Percentiles rank a stretch among this genome's conserved stretches.
Conservation (phyloP, 495 filamentous ascomycete genomes). For the Aspergillus homomorphus region DNA sequence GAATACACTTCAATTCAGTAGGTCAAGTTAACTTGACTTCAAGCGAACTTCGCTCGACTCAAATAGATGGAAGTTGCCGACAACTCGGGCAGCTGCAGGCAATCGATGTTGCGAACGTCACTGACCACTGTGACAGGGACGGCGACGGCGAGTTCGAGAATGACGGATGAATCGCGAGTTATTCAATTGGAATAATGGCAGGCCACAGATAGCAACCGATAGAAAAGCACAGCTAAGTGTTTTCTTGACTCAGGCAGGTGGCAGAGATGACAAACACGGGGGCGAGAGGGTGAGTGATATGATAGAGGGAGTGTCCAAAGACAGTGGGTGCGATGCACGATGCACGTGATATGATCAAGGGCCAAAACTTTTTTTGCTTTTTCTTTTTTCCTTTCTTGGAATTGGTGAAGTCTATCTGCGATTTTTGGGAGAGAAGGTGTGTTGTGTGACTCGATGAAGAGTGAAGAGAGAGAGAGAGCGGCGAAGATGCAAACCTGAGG, state of each 20-base stretch:
- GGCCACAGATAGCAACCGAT: constrained; percentile 14
- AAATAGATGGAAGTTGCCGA: too few relatives aligned
- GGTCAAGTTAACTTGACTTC: too few relatives aligned
- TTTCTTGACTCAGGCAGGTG: constrained; percentile 25
- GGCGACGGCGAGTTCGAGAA: constrained; percentile 9
- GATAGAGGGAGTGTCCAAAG: constrained; percentile 15
- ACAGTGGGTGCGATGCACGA: constrained; percentile 24
- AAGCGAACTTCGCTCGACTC: too few relatives aligned
- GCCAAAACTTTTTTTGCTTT: constrained; percentile 19
- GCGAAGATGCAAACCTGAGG: constrained; percentile 24
- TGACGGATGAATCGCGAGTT: constrained; percentile 14
- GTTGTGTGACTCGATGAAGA: not conserved
- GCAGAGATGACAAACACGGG: constrained; percentile 10
- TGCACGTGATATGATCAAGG: constrained; percentile 19
- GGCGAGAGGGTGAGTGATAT: constrained; percentile 13
- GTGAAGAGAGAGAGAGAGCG: constrained; percentile 26
- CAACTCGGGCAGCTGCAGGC: too few relatives aligned
- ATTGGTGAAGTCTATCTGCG: constrained; percentile 39
- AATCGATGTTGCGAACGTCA: too few relatives aligned
- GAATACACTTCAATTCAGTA: too few relatives aligned
- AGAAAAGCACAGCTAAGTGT: constrained; percentile 49
- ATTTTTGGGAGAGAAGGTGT: constrained; percentile 21
- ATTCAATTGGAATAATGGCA: constrained; percentile 14
- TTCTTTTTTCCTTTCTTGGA: constrained; percentile 22
- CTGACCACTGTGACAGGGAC: too few relatives aligned